Percentiles rank a stretch among this genome's conserved stretches.
These are phyloP conservation scores for Umbilicus rupestris DNA, from an alignment of 164 flowering plant species.

Conservation along the genomic window DNA sequence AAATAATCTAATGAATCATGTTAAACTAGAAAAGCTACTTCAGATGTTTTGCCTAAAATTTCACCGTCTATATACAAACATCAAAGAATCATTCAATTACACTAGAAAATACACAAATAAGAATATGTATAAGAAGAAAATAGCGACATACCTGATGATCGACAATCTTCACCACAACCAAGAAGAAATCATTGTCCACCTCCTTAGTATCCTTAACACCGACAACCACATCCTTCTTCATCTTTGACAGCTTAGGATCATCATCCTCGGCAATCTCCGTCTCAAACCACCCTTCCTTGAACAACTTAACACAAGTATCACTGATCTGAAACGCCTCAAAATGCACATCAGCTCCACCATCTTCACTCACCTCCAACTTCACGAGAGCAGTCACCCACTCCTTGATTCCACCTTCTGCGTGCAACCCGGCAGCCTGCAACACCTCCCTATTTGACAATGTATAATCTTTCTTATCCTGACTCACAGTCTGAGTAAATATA, in stretches of 20 bases:
- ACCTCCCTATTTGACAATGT: slow-evolving; percentile 69
- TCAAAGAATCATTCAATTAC: background rate
- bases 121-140: background rate
- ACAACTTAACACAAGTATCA: slow-evolving; percentile 73
- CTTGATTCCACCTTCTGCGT: slow-evolving; percentile 68
- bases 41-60: background rate
- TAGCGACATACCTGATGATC: slow-evolving; percentile 64
- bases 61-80: background rate
- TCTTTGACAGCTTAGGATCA: slow-evolving; percentile 77
- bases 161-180: slow-evolving; percentile 81
- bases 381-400: slow-evolving; percentile 96
- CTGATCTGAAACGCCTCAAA: slow-evolving; percentile 98
- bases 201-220: slow-evolving; percentile 77
- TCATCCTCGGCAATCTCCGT: slow-evolving; percentile 25
- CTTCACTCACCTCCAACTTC: slow-evolving; percentile 80
- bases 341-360: slow-evolving; percentile 78
- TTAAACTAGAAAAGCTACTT: background rate
- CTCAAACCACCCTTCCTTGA: slow-evolving; percentile 86
- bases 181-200: slow-evolving; percentile 84
- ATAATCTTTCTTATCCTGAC: slow-evolving; percentile 68
- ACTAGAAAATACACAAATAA: background rate
- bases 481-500: slow-evolving; percentile 69
- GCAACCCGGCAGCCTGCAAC: slow-evolving; percentile 72
- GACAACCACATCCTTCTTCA: slow-evolving; percentile 91
- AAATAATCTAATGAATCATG: background rate